Evolutionary conservation across 2,329 filamentous ascomycete genomes (phyloP).

Genomic region (Calycina herbarum): DNA sequence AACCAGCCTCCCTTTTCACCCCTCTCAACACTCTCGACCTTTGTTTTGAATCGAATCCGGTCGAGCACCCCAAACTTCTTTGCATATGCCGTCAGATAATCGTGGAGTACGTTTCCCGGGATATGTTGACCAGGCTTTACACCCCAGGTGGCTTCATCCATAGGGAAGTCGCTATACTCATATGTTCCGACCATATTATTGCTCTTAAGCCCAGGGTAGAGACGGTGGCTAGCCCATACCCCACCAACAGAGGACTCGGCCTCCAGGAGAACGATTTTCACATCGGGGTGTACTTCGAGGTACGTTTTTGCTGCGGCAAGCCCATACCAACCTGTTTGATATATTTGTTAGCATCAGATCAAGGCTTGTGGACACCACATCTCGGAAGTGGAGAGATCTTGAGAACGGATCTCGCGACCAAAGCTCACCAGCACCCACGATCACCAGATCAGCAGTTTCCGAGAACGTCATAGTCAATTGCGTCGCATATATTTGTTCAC

Average conservation of each 20-base stretch:
- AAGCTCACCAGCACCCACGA: slow-evolving; percentile 51
- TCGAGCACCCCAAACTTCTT: slow-evolving; percentile 52
- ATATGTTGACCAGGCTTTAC: slow-evolving; percentile 56
- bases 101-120: slow-evolving; percentile 53
- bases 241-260: slow-evolving; percentile 60
- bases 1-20: slow-evolving; percentile 45
- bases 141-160: slow-evolving; percentile 56
- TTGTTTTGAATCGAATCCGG: slow-evolving; percentile 51
- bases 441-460: slow-evolving; percentile 36
- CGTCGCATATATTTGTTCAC: neutral
- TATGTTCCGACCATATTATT: slow-evolving; percentile 75
- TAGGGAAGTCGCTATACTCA: slow-evolving; percentile 73
- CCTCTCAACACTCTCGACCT: slow-evolving; percentile 49
- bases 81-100: slow-evolving; percentile 57
- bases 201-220: slow-evolving; percentile 69
- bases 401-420: too few relatives aligned
- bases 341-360: slow-evolving; percentile 2
- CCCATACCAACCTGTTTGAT: slow-evolving; percentile 48
- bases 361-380: neutral
- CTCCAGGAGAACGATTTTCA: slow-evolving; percentile 59
- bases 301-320: slow-evolving; percentile 63
- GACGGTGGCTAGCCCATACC: slow-evolving; percentile 65
- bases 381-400: too few relatives aligned
- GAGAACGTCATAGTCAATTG: neutral
- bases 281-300: slow-evolving; percentile 56